A percentile compares a stretch with the other conserved stretches of the same genome.
Evolutionary conservation across 352 stramenopile species (phyloP).

Genomic region (Thraustochytrium sp.): DNA sequence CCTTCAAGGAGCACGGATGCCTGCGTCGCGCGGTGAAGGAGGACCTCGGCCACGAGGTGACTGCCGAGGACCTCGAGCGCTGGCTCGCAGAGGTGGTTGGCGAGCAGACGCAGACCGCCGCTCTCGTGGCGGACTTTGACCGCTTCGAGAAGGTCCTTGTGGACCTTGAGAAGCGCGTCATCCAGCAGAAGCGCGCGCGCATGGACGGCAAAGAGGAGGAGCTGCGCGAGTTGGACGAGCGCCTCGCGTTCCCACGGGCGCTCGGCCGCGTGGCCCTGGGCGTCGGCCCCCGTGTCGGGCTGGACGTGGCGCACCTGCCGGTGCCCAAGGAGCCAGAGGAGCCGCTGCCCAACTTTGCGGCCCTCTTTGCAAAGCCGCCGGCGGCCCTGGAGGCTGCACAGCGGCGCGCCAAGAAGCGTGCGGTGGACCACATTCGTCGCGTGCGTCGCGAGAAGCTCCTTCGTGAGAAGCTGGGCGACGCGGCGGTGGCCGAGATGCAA

Average conservation of each 20-base stretch:
- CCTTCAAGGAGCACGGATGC: neutral
- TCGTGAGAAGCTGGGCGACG: constrained; percentile 14
- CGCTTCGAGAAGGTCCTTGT: neutral
- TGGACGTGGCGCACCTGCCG: neutral
- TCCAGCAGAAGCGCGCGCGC: neutral
- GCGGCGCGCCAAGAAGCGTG: neutral
- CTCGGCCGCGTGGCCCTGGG: neutral
- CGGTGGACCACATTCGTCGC: constrained; percentile 4
- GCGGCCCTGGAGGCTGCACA: neutral
- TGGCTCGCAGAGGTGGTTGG: neutral
- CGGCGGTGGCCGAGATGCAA: neutral
- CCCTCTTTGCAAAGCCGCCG: neutral
- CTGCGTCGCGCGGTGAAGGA: neutral
- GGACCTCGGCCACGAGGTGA: neutral
- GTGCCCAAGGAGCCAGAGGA: neutral
- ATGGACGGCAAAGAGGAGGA: neutral
- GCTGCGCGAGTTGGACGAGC: neutral
- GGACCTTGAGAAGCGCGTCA: neutral
- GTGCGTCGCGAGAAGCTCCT: constrained; percentile 12
- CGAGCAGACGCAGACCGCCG: neutral
- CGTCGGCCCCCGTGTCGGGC: neutral
- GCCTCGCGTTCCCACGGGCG: neutral
- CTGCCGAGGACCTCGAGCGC: neutral
- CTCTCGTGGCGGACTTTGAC: neutral
- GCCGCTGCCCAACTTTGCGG: neutral